Conservation (phyloP, 2,329 filamentous ascomycete genomes). For the Alternaria gaisen region DNA sequence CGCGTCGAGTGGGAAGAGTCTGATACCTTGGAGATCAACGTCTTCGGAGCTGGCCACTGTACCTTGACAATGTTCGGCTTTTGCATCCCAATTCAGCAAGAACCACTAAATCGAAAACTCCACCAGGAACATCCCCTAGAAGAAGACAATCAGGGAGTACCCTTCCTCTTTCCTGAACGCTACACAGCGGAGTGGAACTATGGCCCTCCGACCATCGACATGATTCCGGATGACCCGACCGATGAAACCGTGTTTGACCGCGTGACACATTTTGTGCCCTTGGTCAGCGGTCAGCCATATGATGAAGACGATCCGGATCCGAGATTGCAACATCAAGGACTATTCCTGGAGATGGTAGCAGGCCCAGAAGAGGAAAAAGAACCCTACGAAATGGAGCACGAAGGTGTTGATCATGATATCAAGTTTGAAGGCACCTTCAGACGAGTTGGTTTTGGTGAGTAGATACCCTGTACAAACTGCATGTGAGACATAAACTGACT, state of each 20-base stretch:
- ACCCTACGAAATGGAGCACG: background rate
- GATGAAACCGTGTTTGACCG: background rate
- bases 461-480: too few relatives aligned
- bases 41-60: slow-evolving; percentile 1
- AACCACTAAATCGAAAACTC: background rate
- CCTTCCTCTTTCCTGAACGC: background rate
- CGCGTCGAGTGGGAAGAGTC: background rate
- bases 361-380: background rate
- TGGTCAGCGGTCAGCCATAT: background rate
- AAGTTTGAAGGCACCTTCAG: background rate
- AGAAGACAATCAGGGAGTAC: background rate
- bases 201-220: background rate
- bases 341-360: background rate
- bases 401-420: background rate
- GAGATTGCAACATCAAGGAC: background rate
- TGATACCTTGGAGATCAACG: background rate
- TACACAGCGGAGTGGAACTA: background rate
- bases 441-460: background rate
- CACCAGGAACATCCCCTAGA: background rate
- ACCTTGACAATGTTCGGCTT: background rate
- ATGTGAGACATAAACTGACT: too few relatives aligned
- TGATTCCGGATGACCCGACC: background rate
- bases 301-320: background rate
- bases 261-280: background rate
- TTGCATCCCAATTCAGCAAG: background rate